Evolutionary conservation across 345 rosid species (phyloP).

Genomic region (Eucalyptus pauciflora): DNA sequence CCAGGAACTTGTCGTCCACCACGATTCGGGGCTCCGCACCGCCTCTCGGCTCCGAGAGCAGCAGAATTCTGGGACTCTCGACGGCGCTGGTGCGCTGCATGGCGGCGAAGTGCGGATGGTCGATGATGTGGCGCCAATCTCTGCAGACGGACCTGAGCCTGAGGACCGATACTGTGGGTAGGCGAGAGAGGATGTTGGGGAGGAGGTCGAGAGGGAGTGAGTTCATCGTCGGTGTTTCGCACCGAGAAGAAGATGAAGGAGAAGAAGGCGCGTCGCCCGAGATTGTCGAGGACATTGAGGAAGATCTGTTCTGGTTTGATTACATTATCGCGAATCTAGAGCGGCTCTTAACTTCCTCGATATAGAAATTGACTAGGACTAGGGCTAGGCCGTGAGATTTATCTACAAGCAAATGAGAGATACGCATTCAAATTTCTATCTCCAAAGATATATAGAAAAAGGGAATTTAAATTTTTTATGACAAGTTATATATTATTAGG

Average conservation of each 20-base stretch:
- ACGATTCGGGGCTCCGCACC: not conserved
- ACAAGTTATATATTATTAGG: not conserved
- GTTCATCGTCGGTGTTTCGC: not conserved
- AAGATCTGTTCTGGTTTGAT: not conserved
- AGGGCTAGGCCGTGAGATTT: not conserved
- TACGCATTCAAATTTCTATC: not conserved
- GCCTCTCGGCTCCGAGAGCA: not conserved
- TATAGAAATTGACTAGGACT: not conserved
- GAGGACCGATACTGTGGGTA: not conserved
- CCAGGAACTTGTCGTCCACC: not conserved
- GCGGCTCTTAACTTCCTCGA: not conserved
- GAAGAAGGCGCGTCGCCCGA: not conserved
- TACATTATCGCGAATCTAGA: not conserved
- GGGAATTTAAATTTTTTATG: not conserved
- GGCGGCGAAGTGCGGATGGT: not conserved
- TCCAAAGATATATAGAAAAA: not conserved
- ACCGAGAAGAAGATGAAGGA: not conserved
- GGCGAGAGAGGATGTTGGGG: not conserved
- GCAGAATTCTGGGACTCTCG: not conserved
- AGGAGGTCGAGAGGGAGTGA: not conserved
- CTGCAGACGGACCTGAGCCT: not conserved
- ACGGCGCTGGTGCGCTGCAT: not conserved
- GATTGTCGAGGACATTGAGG: not conserved
- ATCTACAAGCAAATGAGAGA: not conserved
- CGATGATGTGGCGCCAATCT: not conserved